Conservation (phyloP, 257 asterid species). For the Solanum pennellii region DNA sequence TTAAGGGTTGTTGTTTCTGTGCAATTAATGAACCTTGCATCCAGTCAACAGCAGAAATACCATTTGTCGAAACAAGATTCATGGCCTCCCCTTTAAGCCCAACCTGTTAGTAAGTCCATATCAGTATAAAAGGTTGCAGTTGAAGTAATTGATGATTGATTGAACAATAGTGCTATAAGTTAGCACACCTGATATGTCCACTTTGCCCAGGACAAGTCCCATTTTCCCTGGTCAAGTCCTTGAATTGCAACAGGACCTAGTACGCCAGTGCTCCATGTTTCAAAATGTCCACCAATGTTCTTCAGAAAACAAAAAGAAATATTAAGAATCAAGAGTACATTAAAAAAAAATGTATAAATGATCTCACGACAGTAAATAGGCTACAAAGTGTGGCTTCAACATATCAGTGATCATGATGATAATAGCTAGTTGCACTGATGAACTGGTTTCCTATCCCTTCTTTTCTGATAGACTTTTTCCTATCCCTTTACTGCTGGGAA, state of each 20-base stretch:
- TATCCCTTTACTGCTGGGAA: neutral
- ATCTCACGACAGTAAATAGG: neutral
- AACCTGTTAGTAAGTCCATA: slow-evolving; percentile 38
- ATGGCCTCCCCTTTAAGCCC: slow-evolving; percentile 84
- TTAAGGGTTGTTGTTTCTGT: slow-evolving; percentile 60
- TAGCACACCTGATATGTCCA: slow-evolving; percentile 79
- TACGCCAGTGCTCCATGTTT: slow-evolving; percentile 67
- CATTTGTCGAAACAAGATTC: slow-evolving; percentile 50
- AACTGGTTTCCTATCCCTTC: neutral
- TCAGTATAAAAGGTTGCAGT: neutral
- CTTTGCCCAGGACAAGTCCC: slow-evolving; percentile 64
- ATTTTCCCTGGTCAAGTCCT: slow-evolving; percentile 70
- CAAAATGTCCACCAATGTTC: slow-evolving; percentile 75
- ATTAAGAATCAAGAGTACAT: neutral
- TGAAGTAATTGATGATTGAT: neutral
- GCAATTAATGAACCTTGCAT: slow-evolving; percentile 63
- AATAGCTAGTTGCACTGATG: neutral
- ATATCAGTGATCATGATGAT: neutral
- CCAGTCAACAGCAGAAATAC: slow-evolving; percentile 68
- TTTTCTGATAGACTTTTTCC: neutral
- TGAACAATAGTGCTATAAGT: neutral
- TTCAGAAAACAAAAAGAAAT: slow-evolving; percentile 11
- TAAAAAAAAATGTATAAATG: neutral
- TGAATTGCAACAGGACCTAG: slow-evolving; percentile 68
- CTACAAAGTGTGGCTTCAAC: neutral